phyloP scores from a whole-genome alignment of 768 basidiomycete genomes.

The Lactifluus piperatus region DNA sequence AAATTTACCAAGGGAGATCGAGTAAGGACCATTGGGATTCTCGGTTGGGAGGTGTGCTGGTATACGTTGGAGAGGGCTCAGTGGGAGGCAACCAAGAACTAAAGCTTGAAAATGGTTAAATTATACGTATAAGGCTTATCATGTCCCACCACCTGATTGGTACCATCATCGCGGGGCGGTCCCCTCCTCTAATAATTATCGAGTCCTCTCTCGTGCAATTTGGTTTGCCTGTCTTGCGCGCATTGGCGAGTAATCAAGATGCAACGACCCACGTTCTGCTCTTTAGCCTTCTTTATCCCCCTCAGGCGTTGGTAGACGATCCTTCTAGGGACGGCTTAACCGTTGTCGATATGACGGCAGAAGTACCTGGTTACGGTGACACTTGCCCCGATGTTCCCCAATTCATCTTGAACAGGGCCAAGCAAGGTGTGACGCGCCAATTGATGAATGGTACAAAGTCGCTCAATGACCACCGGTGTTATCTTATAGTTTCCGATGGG shows the following conservation, averaged over 20 bases:
- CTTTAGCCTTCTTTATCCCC: slow-evolving; percentile 51
- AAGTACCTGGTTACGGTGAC: slow-evolving; percentile 46
- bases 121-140: neutral
- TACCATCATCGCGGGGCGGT: slow-evolving; percentile 25
- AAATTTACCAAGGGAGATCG: slow-evolving; percentile 43
- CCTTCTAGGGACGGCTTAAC: slow-evolving; percentile 25
- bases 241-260: slow-evolving; percentile 21
- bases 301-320: slow-evolving; percentile 34
- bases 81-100: slow-evolving; percentile 31
- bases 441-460: neutral
- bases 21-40: slow-evolving; percentile 41
- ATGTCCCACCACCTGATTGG: slow-evolving; percentile 14
- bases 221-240: slow-evolving; percentile 45
- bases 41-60: slow-evolving; percentile 45
- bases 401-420: slow-evolving; percentile 32
- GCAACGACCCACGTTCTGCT: slow-evolving; percentile 31
- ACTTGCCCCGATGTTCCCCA: slow-evolving; percentile 27
- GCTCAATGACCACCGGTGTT: neutral
- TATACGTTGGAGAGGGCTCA: slow-evolving; percentile 36
- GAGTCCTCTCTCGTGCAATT: slow-evolving; percentile 56
- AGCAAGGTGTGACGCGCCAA: slow-evolving; percentile 30
- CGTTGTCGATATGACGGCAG: slow-evolving; percentile 41
- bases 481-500: slow-evolving; percentile 31
- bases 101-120: neutral
- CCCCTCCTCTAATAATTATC: slow-evolving; percentile 39